Conservation (phyloP, 495 filamentous ascomycete species). For the Penicillium daleae region DNA sequence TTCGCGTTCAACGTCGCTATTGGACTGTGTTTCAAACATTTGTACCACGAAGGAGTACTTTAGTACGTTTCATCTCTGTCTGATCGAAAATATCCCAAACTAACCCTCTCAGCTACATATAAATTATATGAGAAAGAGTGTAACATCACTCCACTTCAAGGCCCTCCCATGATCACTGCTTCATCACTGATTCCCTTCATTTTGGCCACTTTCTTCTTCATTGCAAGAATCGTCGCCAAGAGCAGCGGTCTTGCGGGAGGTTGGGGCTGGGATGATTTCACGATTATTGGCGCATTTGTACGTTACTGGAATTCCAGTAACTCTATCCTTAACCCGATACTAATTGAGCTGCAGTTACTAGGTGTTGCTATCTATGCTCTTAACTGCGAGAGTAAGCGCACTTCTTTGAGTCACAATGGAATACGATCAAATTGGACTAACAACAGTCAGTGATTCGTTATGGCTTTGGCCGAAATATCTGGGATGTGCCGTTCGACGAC, state of each 20-base stretch:
- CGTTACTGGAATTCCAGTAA: background rate
- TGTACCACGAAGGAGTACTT: conserved; percentile 28
- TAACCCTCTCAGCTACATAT: conserved; percentile 26
- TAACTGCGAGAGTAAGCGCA: conserved; percentile 23
- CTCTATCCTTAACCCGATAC: background rate
- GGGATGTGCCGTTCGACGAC: conserved; percentile 30
- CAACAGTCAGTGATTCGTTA: conserved; percentile 28
- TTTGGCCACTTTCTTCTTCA: conserved; percentile 32
- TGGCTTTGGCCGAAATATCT: conserved; percentile 37
- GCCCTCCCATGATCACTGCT: conserved; percentile 14
- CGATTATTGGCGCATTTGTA: conserved; percentile 35
- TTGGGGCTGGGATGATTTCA: conserved; percentile 40
- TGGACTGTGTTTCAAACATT: conserved; percentile 16
- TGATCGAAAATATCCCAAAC: background rate
- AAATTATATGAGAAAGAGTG: conserved; percentile 26
- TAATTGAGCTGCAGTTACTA: conserved; percentile 21
- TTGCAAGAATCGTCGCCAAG: conserved; percentile 33
- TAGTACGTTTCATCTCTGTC: conserved; percentile 18
- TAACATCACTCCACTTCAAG: conserved; percentile 19
- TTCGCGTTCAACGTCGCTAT: conserved; percentile 10
- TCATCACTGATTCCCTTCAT: conserved; percentile 30
- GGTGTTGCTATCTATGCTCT: conserved; percentile 26
- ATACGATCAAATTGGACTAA: conserved; percentile 3
- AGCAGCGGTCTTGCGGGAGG: conserved; percentile 31
- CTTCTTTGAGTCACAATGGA: too few species aligned